Conservation (phyloP, 1,284 basidiomycete genomes). For the Leccinum fallax region DNA sequence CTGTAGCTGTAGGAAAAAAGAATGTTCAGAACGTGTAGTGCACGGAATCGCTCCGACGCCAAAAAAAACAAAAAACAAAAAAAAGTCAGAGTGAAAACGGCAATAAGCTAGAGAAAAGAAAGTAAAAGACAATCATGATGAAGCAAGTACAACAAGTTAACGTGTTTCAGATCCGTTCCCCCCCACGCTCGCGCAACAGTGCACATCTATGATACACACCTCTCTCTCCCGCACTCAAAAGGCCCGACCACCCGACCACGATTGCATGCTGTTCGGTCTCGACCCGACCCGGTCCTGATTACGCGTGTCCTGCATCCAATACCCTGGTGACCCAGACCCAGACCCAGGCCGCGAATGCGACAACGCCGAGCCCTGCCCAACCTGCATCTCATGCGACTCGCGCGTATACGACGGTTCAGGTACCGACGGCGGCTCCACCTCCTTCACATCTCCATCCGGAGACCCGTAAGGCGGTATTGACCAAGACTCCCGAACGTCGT, state of each 20-base stretch:
- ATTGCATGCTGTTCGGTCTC: conserved; percentile 37
- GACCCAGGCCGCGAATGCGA: conserved; percentile 14
- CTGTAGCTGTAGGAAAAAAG: neutral
- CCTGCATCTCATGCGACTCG: conserved; percentile 56
- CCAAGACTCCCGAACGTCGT: conserved; percentile 62
- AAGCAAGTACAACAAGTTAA: conserved; percentile 22
- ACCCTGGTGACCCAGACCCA: conserved; percentile 5
- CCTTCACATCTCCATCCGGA: conserved; percentile 42
- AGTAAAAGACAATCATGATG: conserved; percentile 4
- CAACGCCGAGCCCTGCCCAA: conserved; percentile 36
- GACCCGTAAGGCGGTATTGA: conserved; percentile 55
- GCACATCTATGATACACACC: conserved; percentile 20
- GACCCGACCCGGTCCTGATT: conserved; percentile 13
- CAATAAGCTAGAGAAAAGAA: neutral
- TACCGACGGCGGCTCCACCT: conserved; percentile 5
- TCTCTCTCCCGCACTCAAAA: conserved; percentile 29
- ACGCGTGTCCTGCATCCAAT: conserved; percentile 19
- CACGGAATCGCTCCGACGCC: neutral
- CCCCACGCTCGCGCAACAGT: neutral
- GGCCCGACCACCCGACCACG: conserved; percentile 48
- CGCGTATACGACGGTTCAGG: neutral
- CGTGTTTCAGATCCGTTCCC: conserved; percentile 4
- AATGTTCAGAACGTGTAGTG: neutral
- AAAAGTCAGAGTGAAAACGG: neutral
- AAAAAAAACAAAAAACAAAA: too few relatives aligned